Base-by-base conservation (phyloP, 1,284 basidiomycete species). In the Apiotrichum siamense region DNA sequence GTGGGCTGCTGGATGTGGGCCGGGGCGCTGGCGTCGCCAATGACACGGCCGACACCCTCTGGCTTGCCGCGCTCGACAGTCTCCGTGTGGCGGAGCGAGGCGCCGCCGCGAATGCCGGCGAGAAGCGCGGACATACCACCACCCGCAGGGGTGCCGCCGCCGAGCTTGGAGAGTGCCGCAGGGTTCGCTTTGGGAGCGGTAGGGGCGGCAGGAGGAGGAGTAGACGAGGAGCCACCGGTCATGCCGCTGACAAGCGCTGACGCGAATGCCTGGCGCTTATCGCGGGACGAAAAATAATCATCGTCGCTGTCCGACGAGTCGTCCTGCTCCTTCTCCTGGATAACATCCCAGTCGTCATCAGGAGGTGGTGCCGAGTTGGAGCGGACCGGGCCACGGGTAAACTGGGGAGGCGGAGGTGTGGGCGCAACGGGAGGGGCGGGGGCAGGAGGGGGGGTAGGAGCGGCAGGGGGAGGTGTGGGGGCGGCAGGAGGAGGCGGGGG, bases 61-160 rank as follows among this genome's bases (percentile, higher is more conserved):
- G 86, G 82, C 0, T 72, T 81, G 59, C 87, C 90, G 58, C 86
- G 84, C 67, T 97, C 94, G 50, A 86, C 82, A 1, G 93, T 97
- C 56, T 83, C 79, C 0, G 89, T 76, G 73, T 90, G 90, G 52
- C 80, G 81, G 55, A 98, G 76, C 57, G 76, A 80, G 2, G 94
- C 94, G 7, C 83, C 81, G 7, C 83, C 81, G 65, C 89, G 85
- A 60, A 98, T 98, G 15, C 88, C 84, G 13, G 77, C 76, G 53
- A 98, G 74, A 25, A 98, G 76, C 0, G 87, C 89, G 53, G 79
- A 47, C 52, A 59, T 57, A 17, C 58, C 59, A 17, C 60, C 62
- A 18, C 61, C 77, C 12, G 77, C 79, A 4, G 72, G 60, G 33
- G 68, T 48, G 24, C 70, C 72, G 12, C 73, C 72, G 12, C 74